These are phyloP conservation scores for Calonectria hongkongensis DNA, from an alignment of 2,329 filamentous ascomycete species.

Conservation along the genomic window DNA sequence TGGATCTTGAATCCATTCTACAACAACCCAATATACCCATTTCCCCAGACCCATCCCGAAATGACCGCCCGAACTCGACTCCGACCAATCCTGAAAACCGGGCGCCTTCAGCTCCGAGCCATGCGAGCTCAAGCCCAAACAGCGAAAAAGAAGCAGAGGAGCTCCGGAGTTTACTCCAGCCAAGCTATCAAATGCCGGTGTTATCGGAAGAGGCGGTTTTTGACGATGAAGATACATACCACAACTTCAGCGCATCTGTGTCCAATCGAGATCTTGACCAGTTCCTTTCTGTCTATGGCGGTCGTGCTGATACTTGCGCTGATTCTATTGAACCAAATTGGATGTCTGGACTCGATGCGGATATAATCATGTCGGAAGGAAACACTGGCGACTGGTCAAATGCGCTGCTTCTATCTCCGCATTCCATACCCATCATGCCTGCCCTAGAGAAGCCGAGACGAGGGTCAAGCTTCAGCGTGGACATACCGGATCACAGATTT, in stretches of 20 bases:
- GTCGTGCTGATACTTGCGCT: neutral
- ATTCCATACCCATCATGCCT: constrained; percentile 6
- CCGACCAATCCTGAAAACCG: neutral
- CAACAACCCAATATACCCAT: constrained; percentile 1
- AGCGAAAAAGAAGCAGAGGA: constrained; percentile 10
- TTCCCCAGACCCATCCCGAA: neutral
- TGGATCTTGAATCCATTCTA: constrained; percentile 2
- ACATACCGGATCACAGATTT: constrained; percentile 9
- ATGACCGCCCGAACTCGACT: constrained; percentile 9
- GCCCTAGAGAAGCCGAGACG: neutral
- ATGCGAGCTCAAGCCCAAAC: constrained; percentile 2
- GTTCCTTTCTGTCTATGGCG: constrained; percentile 6
- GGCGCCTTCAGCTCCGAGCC: neutral
- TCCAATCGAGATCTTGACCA: constrained; percentile 10
- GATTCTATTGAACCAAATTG: constrained; percentile 2
- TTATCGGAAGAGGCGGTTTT: neutral
- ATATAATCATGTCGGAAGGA: constrained; percentile 5
- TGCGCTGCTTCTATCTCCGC: neutral
- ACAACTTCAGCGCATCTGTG: neutral
- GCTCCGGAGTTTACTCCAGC: neutral
- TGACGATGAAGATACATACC: constrained; percentile 1
- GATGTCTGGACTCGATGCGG: constrained; percentile 6
- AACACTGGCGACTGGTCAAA: constrained; percentile 4
- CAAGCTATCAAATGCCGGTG: neutral
- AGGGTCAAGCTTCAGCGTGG: neutral